Percentiles rank a stretch among this genome's conserved stretches.
phyloP scores from a whole-genome alignment of 164 flowering plant species.

The Sedum album region DNA sequence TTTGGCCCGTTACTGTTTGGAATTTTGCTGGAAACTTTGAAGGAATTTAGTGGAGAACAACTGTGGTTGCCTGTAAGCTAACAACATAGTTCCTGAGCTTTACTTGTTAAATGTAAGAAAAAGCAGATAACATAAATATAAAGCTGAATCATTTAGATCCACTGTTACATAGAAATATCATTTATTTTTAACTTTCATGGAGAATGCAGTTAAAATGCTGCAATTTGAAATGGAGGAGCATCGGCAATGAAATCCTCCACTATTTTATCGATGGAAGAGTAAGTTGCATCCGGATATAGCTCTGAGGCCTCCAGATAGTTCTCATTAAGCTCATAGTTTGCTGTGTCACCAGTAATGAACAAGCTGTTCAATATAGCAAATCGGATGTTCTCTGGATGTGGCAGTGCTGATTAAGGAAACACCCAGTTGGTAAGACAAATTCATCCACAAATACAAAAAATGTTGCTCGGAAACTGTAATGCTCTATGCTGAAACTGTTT shows the following conservation, averaged over 20 bases:
- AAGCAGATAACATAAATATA: neutral
- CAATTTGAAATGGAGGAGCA: constrained; percentile 12
- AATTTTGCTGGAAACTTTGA: neutral
- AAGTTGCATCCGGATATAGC: constrained; percentile 18
- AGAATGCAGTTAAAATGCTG: constrained; percentile 10
- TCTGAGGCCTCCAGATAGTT: constrained; percentile 19
- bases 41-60: neutral
- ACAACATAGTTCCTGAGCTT: no score
- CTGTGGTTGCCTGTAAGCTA: no score
- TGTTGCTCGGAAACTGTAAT: neutral
- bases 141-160: neutral
- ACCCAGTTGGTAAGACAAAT: neutral
- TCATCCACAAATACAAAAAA: neutral
- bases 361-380: constrained; percentile 16
- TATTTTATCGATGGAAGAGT: constrained; percentile 16
- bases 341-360: constrained; percentile 15
- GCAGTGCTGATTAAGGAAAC: constrained; percentile 14
- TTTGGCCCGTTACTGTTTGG: no score
- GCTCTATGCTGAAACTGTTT: neutral
- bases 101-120: neutral
- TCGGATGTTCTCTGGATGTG: constrained; percentile 16
- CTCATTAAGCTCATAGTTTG: constrained; percentile 13
- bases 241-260: constrained; percentile 14
- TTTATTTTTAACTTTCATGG: neutral
- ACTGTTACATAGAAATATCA: neutral